Evolutionary conservation across 208 protist genomes (phyloP).

Genomic region (Blechomonas ayalai): DNA sequence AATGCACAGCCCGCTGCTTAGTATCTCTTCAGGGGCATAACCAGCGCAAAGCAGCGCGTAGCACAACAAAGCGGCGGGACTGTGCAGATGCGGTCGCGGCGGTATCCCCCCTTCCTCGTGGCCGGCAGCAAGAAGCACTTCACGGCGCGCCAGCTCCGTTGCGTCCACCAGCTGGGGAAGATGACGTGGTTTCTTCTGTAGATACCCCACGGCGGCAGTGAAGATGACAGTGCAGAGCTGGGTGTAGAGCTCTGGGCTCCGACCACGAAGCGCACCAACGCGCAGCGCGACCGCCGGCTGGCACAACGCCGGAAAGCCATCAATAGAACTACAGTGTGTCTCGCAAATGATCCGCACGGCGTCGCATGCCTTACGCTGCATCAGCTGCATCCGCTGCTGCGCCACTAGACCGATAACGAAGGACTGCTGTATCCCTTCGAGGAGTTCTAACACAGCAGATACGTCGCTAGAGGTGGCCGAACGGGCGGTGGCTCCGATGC

Average conservation of each 20-base stretch:
- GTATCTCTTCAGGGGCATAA: conserved; percentile 35
- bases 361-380: no score
- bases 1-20: conserved; percentile 53
- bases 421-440: no score
- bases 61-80: conserved; percentile 15
- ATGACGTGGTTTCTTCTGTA: not conserved
- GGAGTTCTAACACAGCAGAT: no score
- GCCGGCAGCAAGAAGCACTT: not conserved
- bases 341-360: no score
- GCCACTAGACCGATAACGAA: no score
- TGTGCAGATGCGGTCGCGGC: conserved; percentile 20
- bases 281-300: not conserved
- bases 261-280: conserved; percentile 2
- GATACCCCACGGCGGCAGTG: conserved; percentile 9
- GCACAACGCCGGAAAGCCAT: conserved; percentile 10
- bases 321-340: no score
- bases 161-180: conserved; percentile 6
- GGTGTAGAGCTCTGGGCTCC: not conserved
- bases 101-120: not conserved
- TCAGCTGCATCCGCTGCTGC: no score
- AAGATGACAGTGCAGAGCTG: conserved; percentile 15
- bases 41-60: conserved; percentile 59
- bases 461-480: no score
- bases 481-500: no score
- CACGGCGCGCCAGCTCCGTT: conserved; percentile 7